Conservation (phyloP, 2,329 filamentous ascomycete genomes). For the Neurospora crassa region DNA sequence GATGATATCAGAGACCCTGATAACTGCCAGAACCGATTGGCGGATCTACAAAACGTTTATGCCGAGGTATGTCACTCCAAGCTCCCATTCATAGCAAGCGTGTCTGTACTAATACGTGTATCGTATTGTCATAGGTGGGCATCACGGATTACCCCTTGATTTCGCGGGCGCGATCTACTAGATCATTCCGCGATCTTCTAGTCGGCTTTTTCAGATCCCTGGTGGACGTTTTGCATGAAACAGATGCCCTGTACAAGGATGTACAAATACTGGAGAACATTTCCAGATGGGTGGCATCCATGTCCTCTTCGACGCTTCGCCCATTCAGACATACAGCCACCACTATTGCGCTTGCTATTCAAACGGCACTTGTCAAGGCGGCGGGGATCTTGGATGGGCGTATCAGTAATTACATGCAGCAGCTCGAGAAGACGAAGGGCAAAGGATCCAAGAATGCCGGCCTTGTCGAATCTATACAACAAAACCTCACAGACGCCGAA, state of each 20-base stretch:
- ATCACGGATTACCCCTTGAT: slow-evolving; percentile 89
- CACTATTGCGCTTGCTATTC: slow-evolving; percentile 70
- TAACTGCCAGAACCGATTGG: slow-evolving; percentile 66
- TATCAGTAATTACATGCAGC: slow-evolving; percentile 67
- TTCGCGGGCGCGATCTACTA: slow-evolving; percentile 65
- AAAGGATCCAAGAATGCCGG: slow-evolving; percentile 63
- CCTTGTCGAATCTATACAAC: slow-evolving; percentile 63
- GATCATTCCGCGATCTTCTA: slow-evolving; percentile 68
- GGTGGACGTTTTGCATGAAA: slow-evolving; percentile 68
- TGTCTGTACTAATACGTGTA: slow-evolving; percentile 8
- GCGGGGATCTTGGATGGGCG: slow-evolving; percentile 40
- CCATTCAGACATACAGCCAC: slow-evolving; percentile 94
- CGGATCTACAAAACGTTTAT: slow-evolving; percentile 81
- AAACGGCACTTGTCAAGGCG: slow-evolving; percentile 55
- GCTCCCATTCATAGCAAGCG: not conserved
- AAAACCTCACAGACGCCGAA: slow-evolving; percentile 60
- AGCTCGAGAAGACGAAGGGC: slow-evolving; percentile 67
- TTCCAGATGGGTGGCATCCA: slow-evolving; percentile 77
- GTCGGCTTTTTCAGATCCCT: slow-evolving; percentile 71
- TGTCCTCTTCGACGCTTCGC: slow-evolving; percentile 80
- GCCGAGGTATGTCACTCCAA: slow-evolving; percentile 50
- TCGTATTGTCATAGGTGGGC: slow-evolving; percentile 41
- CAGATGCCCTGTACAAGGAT: slow-evolving; percentile 72
- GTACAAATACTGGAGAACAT: slow-evolving; percentile 76
- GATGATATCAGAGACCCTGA: slow-evolving; percentile 87